Evolutionary conservation across 2,329 filamentous ascomycete species (phyloP).

Genomic region (Sphaceloma murrayae): DNA sequence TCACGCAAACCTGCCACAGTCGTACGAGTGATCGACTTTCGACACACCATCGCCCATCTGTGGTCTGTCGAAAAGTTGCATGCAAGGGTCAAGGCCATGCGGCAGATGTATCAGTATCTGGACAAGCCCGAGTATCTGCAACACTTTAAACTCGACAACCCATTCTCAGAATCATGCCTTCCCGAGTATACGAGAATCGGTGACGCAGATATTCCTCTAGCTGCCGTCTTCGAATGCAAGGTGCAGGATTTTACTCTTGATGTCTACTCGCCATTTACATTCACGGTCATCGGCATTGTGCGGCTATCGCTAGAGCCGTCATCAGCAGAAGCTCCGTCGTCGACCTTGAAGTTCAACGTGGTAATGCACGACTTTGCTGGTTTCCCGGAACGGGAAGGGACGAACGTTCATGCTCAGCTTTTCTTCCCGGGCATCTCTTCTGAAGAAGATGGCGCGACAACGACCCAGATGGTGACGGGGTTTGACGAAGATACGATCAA

Average conservation of each 20-base stretch:
- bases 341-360: constrained; percentile 94
- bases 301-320: constrained; percentile 88
- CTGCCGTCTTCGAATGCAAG: constrained; percentile 85
- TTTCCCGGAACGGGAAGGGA: constrained; percentile 91
- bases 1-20: constrained; percentile 83
- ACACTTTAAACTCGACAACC: constrained; percentile 85
- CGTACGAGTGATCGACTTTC: constrained; percentile 84
- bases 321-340: constrained; percentile 80
- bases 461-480: constrained; percentile 84
- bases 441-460: constrained; percentile 75
- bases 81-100: constrained; percentile 80
- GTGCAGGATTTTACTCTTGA: constrained; percentile 92
- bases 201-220: constrained; percentile 83
- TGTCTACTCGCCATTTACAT: constrained; percentile 84
- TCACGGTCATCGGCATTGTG: constrained; percentile 80
- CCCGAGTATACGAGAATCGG: constrained; percentile 87
- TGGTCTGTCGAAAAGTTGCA: constrained; percentile 94
- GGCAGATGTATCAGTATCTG: constrained; percentile 93
- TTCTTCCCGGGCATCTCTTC: constrained; percentile 87
- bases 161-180: constrained; percentile 82
- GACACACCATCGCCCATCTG: constrained; percentile 71
- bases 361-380: constrained; percentile 95
- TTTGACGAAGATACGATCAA: constrained; percentile 89
- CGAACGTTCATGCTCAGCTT: constrained; percentile 91
- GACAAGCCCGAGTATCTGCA: constrained; percentile 90